A percentile compares a stretch with the other conserved stretches of the same genome.
Evolutionary conservation across 2,329 filamentous ascomycete genomes (phyloP).

Genomic region (Neurospora sp.): DNA sequence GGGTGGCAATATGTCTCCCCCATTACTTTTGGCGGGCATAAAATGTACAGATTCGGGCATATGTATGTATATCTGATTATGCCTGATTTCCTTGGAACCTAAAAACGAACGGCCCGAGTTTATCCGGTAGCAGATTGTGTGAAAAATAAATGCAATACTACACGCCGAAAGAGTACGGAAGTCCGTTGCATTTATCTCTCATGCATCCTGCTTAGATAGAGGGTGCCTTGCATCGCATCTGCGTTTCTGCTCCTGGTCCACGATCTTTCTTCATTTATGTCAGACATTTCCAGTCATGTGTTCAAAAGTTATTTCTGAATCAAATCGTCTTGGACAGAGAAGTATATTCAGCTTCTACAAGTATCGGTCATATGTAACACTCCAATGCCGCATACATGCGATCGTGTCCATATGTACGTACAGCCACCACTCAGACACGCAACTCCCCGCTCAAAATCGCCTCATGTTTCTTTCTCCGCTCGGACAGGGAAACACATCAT

Average conservation of each 20-base stretch:
- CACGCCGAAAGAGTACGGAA: not conserved
- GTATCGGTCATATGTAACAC: not conserved
- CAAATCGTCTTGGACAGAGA: not conserved
- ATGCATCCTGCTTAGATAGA: not conserved
- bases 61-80: no score
- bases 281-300: not conserved
- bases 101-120: no score
- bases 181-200: not conserved
- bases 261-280: not conserved
- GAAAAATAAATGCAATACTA: not conserved
- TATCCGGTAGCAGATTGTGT: no score
- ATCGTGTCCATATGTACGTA: not conserved
- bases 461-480: not conserved
- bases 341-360: not conserved
- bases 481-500: not conserved
- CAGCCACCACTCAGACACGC: not conserved
- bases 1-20: no score
- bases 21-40: no score
- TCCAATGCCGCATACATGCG: not conserved
- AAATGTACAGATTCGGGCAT: no score
- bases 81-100: no score
- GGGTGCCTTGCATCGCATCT: not conserved
- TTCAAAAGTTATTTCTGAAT: not conserved
- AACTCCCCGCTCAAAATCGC: not conserved
- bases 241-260: not conserved